phyloP scores from a whole-genome alignment of 2,329 filamentous ascomycete species.

The Aspergillus sp. region DNA sequence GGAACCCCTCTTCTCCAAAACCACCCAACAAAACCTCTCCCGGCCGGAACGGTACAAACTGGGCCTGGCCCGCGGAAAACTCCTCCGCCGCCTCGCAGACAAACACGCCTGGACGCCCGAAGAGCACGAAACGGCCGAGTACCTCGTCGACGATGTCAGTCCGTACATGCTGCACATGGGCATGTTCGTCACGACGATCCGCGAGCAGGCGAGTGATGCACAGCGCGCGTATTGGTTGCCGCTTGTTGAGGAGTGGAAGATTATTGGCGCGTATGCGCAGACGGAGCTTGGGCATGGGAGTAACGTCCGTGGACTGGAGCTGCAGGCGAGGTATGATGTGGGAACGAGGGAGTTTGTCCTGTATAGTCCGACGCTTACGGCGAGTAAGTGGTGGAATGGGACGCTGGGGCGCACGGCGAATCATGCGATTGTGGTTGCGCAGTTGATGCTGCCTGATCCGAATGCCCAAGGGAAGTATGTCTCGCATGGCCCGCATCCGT shows the following conservation, averaged over 20 bases:
- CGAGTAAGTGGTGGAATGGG: constrained; percentile 62
- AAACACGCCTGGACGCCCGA: constrained; percentile 54
- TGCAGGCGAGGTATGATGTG: constrained; percentile 53
- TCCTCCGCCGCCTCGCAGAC: constrained; percentile 51
- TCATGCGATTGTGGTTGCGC: constrained; percentile 59
- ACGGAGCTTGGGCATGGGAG: constrained; percentile 59
- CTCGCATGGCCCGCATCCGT: constrained; percentile 57
- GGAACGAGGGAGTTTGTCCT: constrained; percentile 53
- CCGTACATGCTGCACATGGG: constrained; percentile 57
- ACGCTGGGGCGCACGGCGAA: constrained; percentile 59
- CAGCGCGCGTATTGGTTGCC: constrained; percentile 57
- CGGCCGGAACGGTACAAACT: constrained; percentile 58
- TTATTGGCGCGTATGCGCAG: constrained; percentile 58
- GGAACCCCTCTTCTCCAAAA: constrained; percentile 56
- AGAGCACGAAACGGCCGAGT: constrained; percentile 58
- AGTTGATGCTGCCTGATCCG: constrained; percentile 41
- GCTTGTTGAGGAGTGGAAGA: constrained; percentile 54
- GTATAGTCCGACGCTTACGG: constrained; percentile 57
- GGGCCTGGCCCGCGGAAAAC: constrained; percentile 57
- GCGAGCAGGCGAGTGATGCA: constrained; percentile 54
- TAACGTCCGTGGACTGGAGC: constrained; percentile 57
- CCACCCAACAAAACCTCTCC: constrained; percentile 56
- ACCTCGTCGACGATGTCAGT: constrained; percentile 58
- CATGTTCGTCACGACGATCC: constrained; percentile 58
- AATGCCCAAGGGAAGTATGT: constrained; percentile 33